These are phyloP conservation scores for Ruellia speciosa DNA, from an alignment of 305 asterid species.

Conservation along the genomic window DNA sequence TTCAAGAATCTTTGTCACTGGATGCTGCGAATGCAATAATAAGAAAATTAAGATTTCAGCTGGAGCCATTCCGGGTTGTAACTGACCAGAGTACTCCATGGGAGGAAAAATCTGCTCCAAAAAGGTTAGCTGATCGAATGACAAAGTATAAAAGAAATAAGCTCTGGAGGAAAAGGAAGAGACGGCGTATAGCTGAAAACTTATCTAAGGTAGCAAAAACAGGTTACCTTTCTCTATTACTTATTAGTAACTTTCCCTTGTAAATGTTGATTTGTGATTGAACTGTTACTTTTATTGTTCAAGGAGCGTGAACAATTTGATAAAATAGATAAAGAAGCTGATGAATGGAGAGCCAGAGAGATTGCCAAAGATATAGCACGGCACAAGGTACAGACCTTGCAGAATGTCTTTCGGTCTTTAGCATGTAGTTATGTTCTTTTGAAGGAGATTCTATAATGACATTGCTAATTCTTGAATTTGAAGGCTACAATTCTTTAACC, in stretches of 20 bases:
- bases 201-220: constrained; percentile 45
- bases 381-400: constrained; percentile 48
- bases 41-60: constrained; percentile 55
- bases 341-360: constrained; percentile 91
- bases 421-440: not conserved
- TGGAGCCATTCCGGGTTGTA: constrained; percentile 75
- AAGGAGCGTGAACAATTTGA: constrained; percentile 66
- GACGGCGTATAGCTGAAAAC: constrained; percentile 58
- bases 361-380: constrained; percentile 79
- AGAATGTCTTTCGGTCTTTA: constrained; percentile 4
- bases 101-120: constrained; percentile 81
- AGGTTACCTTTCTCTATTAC: not conserved
- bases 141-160: constrained; percentile 77
- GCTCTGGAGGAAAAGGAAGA: constrained; percentile 75
- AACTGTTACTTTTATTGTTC: constrained; percentile 16
- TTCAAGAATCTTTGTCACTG: constrained; percentile 44
- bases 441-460: constrained; percentile 17
- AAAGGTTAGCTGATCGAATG: constrained; percentile 53
- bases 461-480: not conserved
- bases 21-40: constrained; percentile 57
- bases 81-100: constrained; percentile 61
- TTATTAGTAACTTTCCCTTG: constrained; percentile 1
- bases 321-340: constrained; percentile 69
- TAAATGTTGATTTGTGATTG: constrained; percentile 7
- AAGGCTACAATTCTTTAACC: not conserved